Base-by-base conservation (phyloP, 345 rosid species). In the Arabis alpina region DNA sequence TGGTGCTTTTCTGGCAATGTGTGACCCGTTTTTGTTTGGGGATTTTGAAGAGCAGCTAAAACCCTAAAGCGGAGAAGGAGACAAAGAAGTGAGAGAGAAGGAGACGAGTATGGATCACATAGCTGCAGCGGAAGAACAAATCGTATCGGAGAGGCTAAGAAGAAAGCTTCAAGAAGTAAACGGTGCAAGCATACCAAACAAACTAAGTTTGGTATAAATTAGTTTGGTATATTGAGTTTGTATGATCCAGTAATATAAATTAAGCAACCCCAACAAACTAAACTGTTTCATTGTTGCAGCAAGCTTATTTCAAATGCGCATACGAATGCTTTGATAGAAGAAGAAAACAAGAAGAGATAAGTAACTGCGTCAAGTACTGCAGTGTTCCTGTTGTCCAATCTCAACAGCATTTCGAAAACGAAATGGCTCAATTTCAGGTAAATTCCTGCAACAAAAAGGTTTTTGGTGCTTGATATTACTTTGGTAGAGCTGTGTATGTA, bases 221-320 rank as follows among this genome's bases (percentile, higher is more conserved):
- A n/a, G 44, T 53, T 19, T 13, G 47, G 3, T 32, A 4, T 42
- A 9, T 12, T 63, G 43, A 40, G 39, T 54, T 8, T 45, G 12
- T 15, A 36, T 64, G 68, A 54, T 63, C 4, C 0, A 19, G 13
- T 11, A 10, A 43, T 4, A n/a, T 5, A 24, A 42, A 15, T 10
- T 37, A 27, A 64, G 37, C n/a, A 60, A 15, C 50, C n/a, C 10
- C 1, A 13, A 43, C 42, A 48, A 32, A 1, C 5, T 3, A 8
- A 36, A 70, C 6, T 3, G 27, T 13, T 54, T 68, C 14, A 9
- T 62, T 59, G 37, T 63, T 82, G 84, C 96, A 88, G 98, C 90
- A 87, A 93, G 96, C 97, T 4, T 93, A 90, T 75, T 90, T 93
- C 92, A 93, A 85, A 54, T 93, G 96, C 73, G 98, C 96, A 2